Conservation (phyloP, 2,329 filamentous ascomycete species). For the Thermothelomyces thermophilus region DNA sequence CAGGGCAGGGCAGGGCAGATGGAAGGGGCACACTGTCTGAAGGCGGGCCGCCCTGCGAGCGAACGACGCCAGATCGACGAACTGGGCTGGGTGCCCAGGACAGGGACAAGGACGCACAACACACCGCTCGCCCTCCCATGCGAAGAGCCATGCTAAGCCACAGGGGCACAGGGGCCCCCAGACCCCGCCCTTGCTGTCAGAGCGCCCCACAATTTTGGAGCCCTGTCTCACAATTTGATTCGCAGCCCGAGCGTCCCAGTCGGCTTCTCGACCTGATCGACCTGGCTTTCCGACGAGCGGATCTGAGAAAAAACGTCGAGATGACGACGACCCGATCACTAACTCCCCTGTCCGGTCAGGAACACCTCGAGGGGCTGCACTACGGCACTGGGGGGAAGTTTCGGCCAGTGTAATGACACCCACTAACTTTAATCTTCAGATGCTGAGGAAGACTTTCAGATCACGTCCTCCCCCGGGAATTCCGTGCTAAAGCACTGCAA, state of each 20-base stretch:
- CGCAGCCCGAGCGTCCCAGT: not conserved
- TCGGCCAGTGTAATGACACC: too few species aligned
- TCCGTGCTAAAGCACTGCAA: too few species aligned
- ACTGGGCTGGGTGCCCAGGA: not conserved
- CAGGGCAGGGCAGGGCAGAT: not conserved
- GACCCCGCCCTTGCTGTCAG: conserved; percentile 3
- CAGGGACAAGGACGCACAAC: conserved; percentile 1
- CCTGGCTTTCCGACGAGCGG: conserved; percentile 4
- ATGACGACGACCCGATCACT: not conserved
- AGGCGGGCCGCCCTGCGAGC: not conserved
- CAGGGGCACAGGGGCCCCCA: not conserved
- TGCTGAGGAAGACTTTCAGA: too few species aligned
- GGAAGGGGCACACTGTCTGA: conserved; percentile 1
- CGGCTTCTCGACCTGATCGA: not conserved
- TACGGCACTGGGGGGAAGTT: too few species aligned
- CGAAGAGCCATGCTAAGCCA: conserved; percentile 5
- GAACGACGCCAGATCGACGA: conserved; percentile 4
- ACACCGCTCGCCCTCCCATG: conserved; percentile 7
- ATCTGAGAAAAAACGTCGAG: not conserved
- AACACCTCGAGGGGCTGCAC: too few species aligned
- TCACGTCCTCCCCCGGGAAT: too few species aligned
- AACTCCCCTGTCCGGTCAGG: not conserved
- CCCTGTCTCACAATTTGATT: conserved; percentile 2
- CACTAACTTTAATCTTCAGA: too few species aligned
- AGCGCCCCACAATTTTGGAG: not conserved